Percentiles rank a stretch among this genome's conserved stretches.
Conservation (phyloP, 2,329 filamentous ascomycete species). For the Cordyceps tenuipes region DNA sequence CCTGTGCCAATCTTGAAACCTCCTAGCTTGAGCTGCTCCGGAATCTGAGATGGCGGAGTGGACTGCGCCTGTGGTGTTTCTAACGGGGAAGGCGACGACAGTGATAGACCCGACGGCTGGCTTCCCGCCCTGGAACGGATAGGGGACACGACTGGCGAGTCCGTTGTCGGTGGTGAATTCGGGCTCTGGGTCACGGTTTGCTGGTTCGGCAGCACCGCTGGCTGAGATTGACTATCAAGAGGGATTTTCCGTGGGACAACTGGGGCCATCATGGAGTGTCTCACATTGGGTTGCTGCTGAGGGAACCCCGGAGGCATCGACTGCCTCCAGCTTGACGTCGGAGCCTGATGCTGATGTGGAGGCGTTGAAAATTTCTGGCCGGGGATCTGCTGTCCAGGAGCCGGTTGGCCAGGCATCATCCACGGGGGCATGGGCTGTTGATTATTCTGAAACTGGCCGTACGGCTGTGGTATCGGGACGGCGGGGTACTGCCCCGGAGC, state of each 20-base stretch:
- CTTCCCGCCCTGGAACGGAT: not conserved
- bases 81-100: not conserved
- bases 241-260: not conserved
- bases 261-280: not conserved
- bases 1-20: not conserved
- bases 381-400: not conserved
- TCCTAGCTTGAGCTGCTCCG: not conserved
- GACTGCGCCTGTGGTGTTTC: not conserved
- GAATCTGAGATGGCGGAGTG: not conserved
- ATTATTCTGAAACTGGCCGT: not conserved
- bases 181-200: not conserved
- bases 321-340: not conserved
- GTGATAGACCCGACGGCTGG: not conserved
- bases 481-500: not conserved
- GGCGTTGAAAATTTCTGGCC: no score
- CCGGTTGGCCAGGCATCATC: not conserved
- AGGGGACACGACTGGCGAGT: not conserved
- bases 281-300: not conserved
- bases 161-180: not conserved
- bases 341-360: not conserved
- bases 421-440: not conserved
- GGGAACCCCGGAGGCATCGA: not conserved
- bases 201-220: not conserved
- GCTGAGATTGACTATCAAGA: not conserved
- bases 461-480: not conserved